These are phyloP conservation scores for Epichloe typhina DNA, from an alignment of 2,329 filamentous ascomycete species.

Conservation along the genomic window DNA sequence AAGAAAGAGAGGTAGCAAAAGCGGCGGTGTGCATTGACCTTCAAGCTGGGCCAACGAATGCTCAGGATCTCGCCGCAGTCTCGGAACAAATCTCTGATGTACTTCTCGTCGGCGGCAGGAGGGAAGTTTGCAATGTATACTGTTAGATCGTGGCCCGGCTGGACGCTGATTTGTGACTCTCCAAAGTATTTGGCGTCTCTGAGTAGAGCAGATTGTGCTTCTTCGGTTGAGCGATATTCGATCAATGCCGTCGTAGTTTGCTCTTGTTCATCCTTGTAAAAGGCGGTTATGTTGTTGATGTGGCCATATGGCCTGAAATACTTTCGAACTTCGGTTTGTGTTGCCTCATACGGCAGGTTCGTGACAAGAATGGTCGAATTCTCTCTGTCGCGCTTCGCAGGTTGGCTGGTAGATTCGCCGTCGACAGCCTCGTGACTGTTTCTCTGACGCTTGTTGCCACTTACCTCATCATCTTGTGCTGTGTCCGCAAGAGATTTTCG, in stretches of 20 bases:
- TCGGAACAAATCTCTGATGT: slow-evolving; percentile 54
- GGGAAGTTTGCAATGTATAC: slow-evolving; percentile 89
- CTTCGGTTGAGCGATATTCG: slow-evolving; percentile 71
- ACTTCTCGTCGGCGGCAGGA: slow-evolving; percentile 56
- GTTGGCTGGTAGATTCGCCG: slow-evolving; percentile 12
- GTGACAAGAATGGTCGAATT: slow-evolving; percentile 74
- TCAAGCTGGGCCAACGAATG: slow-evolving; percentile 81
- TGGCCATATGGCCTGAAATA: slow-evolving; percentile 88
- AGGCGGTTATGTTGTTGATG: slow-evolving; percentile 61
- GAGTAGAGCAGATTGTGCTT: slow-evolving; percentile 68
- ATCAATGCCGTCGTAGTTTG: slow-evolving; percentile 59
- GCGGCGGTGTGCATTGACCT: slow-evolving; percentile 73
- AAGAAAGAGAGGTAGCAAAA: slow-evolving; percentile 96
- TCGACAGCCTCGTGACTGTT: slow-evolving; percentile 24
- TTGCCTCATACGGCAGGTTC: slow-evolving; percentile 57
- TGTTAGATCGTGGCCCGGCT: slow-evolving; percentile 63
- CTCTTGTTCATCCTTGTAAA: slow-evolving; percentile 45
- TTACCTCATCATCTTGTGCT: slow-evolving; percentile 24
- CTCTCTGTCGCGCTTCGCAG: slow-evolving; percentile 70
- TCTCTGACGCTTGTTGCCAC: slow-evolving; percentile 54
- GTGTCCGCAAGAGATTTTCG: slow-evolving; percentile 44
- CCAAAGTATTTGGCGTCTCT: slow-evolving; percentile 71
- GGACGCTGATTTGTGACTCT: slow-evolving; percentile 59
- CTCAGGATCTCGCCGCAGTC: slow-evolving; percentile 72
- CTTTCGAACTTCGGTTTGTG: slow-evolving; percentile 62